A percentile compares a stretch with the other conserved stretches of the same genome.
These are phyloP conservation scores for Trypanosoma cruzi DNA, from an alignment of 208 protist species.

Conservation along the genomic window DNA sequence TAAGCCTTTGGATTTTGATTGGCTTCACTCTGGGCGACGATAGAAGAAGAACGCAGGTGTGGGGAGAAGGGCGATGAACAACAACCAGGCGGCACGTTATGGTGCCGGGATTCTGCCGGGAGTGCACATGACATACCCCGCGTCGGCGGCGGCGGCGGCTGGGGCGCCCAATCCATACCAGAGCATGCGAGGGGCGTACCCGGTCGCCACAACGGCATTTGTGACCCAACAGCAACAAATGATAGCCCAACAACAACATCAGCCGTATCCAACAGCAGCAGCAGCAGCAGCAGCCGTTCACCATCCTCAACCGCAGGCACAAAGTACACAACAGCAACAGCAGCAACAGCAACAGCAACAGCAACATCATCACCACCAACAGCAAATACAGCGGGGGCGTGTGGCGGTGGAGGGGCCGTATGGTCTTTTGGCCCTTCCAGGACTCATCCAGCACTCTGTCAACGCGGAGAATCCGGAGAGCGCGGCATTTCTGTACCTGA, in stretches of 20 bases:
- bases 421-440: constrained; percentile 53
- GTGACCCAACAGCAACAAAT: constrained; percentile 18
- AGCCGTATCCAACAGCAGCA: neutral
- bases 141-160: neutral
- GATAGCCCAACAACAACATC: neutral
- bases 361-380: constrained; percentile 11
- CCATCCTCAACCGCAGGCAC: neutral
- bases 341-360: constrained; percentile 25
- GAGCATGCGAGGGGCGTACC: constrained; percentile 12
- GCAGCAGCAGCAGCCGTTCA: neutral
- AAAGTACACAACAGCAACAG: neutral
- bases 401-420: constrained; percentile 76
- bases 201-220: constrained; percentile 1
- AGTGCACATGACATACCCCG: constrained; percentile 20
- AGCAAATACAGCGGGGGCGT: constrained; percentile 4
- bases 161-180: constrained; percentile 32
- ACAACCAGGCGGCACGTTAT: constrained; percentile 22
- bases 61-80: neutral
- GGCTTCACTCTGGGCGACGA: neutral
- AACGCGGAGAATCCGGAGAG: constrained; percentile 51
- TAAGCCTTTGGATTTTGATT: neutral
- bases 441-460: constrained; percentile 40
- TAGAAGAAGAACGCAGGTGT: neutral
- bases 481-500: constrained; percentile 64
- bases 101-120: constrained; percentile 6